These are phyloP conservation scores for Cutaneotrichosporon arboriforme DNA, from an alignment of 1,284 basidiomycete genomes.

Conservation along the genomic window DNA sequence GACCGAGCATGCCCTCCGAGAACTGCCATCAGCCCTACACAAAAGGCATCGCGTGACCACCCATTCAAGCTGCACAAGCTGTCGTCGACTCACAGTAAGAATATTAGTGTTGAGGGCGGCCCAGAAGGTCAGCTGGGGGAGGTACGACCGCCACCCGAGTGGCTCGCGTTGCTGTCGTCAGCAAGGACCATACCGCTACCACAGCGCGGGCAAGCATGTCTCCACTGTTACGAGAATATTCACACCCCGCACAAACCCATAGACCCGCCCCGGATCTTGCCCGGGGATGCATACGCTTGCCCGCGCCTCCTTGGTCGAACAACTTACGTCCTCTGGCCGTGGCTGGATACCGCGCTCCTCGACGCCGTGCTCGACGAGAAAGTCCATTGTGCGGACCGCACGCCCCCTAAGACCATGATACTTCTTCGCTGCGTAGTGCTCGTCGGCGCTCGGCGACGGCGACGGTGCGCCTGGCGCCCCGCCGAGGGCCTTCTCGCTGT, in stretches of 20 bases:
- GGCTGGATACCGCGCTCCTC: conserved; percentile 45
- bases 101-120: conserved; percentile 46
- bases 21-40: conserved; percentile 20
- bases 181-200: not conserved
- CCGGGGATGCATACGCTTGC: no score
- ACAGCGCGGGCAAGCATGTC: not conserved
- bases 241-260: no score
- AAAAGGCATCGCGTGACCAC: not conserved
- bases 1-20: conserved; percentile 43
- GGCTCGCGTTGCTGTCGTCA: conserved; percentile 16
- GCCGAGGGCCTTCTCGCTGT: not conserved
- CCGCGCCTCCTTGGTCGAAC: not conserved
- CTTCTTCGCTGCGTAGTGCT: not conserved
- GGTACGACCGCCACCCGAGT: conserved; percentile 25
- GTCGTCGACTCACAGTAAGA: conserved; percentile 29
- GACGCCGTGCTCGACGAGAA: conserved; percentile 42
- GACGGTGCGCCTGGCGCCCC: not conserved
- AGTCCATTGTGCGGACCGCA: conserved; percentile 20
- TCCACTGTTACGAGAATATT: not conserved
- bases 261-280: no score
- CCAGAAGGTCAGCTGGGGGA: conserved; percentile 43
- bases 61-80: not conserved
- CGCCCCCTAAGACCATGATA: conserved; percentile 2
- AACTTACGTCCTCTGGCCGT: conserved; percentile 37
- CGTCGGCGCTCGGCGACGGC: not conserved